Evolutionary conservation across 768 basidiomycete genomes (phyloP), one percentile per base, ranked within the genome.

Genomic region (Tulasnella sp.): DNA sequence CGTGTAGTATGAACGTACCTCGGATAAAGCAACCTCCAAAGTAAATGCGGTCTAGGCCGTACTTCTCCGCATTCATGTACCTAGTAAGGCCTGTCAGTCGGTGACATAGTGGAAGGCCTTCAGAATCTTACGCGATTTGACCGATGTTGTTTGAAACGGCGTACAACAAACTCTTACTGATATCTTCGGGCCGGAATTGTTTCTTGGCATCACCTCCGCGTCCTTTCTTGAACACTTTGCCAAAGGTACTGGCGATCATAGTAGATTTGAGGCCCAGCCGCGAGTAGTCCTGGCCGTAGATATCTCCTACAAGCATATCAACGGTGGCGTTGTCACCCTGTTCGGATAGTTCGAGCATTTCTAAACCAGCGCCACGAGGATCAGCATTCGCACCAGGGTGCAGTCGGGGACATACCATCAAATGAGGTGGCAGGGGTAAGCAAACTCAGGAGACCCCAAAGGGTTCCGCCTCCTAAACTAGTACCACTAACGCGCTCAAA

Each of bases 41-140:
- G 74, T 97, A 99, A 62, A 99, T 98, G 67, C 89, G 81, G 65
- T 96, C 89, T 59, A 99, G 69, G 63, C 87, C 83, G 69, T 98
- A 96, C 73, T 98, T 98, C 69, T 98, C 96, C 56, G 96, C 96
- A 68, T 99, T 98, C 96, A 99, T 98, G 70, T 92, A 97, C 45
- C 90, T 94, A 67, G 31, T 11, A 4, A 25, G 59, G 21, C 37
- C 9, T 14, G 5, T 8, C 36, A 12, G 48, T 29, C 23, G 49
- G 23, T 11, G 21, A 17, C 12, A 15, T 25, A 27, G 48, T 23
- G 9, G n/a, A 9, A 49, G 31, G 54, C 14, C n/a, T n/a, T 8
- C 17, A 29, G 14, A 8, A 55, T 84, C 92, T 68, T 70, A 99
- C 94, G 96, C 96, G 72, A 99, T 97, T 71, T 99, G 96, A 14